Evolutionary conservation across 257 asterid species (phyloP).

Genomic region (Lycium barbarum): DNA sequence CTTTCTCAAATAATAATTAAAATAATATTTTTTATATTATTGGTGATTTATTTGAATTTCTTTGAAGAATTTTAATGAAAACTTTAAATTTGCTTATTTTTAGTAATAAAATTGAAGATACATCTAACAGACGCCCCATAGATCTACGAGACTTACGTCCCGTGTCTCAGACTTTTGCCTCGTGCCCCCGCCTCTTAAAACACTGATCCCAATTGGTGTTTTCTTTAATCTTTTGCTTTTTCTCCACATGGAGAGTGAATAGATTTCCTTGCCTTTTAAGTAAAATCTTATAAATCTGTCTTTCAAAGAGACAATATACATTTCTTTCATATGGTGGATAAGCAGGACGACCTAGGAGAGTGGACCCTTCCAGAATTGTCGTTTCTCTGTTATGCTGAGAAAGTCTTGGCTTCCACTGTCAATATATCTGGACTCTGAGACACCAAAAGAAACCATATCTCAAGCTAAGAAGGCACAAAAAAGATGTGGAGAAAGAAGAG

Average conservation of each 20-base stretch:
- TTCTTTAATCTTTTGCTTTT: constrained; percentile 27
- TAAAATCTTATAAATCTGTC: background rate
- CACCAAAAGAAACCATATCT: constrained; percentile 14
- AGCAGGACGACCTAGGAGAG: constrained; percentile 33
- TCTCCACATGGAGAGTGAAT: constrained; percentile 47
- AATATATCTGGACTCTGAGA: constrained; percentile 29
- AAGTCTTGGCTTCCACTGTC: constrained; percentile 3
- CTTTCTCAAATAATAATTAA: too few species aligned
- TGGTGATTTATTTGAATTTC: too few species aligned
- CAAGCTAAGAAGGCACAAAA: background rate
- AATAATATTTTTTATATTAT: too few species aligned
- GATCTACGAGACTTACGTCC: too few species aligned
- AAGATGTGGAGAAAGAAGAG: constrained; percentile 41
- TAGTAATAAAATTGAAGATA: too few species aligned
- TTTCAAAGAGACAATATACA: constrained; percentile 31
- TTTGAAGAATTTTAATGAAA: too few species aligned
- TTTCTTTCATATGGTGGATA: constrained; percentile 48
- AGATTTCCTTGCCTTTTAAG: constrained; percentile 25
- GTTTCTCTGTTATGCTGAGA: background rate
- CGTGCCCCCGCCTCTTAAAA: too few species aligned
- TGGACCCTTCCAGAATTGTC: constrained; percentile 38
- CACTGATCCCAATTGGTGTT: too few species aligned
- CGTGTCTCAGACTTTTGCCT: too few species aligned
- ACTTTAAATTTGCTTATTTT: too few species aligned
- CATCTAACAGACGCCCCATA: too few species aligned